These are phyloP conservation scores for Russula olivacea DNA, from an alignment of 768 basidiomycete species.

Conservation along the genomic window DNA sequence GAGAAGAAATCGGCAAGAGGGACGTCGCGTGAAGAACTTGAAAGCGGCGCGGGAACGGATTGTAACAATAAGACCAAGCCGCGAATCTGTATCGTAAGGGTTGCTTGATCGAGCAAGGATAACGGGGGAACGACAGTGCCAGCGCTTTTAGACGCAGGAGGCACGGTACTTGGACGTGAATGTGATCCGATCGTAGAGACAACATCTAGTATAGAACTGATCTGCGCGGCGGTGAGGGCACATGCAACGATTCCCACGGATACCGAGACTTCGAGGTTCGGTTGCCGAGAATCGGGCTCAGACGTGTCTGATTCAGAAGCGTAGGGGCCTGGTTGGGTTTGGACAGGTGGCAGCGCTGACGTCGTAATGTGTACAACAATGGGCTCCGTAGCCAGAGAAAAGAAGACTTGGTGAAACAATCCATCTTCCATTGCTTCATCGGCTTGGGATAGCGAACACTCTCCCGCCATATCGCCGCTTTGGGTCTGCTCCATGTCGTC, in stretches of 20 bases:
- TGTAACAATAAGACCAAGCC: slow-evolving; percentile 47
- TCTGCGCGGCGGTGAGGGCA: slow-evolving; percentile 19
- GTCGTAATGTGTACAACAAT: slow-evolving; percentile 21
- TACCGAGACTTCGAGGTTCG: slow-evolving; percentile 19
- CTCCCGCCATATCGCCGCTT: not conserved
- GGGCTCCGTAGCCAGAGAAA: slow-evolving; percentile 21
- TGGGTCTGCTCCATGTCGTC: not conserved
- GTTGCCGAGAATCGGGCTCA: slow-evolving; percentile 8
- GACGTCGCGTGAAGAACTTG: slow-evolving; percentile 11
- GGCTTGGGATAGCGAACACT: not conserved
- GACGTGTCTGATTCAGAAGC: not conserved
- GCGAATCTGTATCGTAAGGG: slow-evolving; percentile 35
- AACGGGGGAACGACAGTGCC: slow-evolving; percentile 26
- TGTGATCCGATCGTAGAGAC: slow-evolving; percentile 33
- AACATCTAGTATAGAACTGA: slow-evolving; percentile 26
- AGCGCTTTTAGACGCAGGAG: slow-evolving; percentile 18
- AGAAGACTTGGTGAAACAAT: slow-evolving; percentile 9
- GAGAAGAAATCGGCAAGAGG: slow-evolving; percentile 43
- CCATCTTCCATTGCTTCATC: not conserved
- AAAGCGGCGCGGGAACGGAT: not conserved
- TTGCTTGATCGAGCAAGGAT: slow-evolving; percentile 32
- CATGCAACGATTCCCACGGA: slow-evolving; percentile 22
- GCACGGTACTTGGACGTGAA: slow-evolving; percentile 9
- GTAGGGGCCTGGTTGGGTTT: not conserved
- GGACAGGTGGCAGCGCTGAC: not conserved